Conservation (phyloP, 2,329 filamentous ascomycete genomes). For the Diaporthe citri region DNA sequence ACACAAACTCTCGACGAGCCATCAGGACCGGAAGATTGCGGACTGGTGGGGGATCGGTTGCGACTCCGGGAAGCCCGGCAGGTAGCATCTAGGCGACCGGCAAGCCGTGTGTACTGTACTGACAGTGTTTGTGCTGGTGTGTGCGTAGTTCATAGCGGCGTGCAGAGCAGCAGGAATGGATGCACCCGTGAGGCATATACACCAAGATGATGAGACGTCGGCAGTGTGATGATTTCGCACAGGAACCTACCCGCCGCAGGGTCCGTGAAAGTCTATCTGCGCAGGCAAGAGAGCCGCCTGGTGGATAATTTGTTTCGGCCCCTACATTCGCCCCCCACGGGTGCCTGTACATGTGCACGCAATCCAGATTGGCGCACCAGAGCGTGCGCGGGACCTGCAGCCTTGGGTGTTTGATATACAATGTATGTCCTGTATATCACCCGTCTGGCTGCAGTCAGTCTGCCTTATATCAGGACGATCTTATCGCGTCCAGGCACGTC, state of each 20-base stretch:
- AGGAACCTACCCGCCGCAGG: not conserved
- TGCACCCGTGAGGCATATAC: not conserved
- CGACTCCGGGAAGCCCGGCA: not conserved
- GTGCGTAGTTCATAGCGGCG: constrained; percentile 4
- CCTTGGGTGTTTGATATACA: constrained; percentile 9
- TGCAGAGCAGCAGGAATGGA: not conserved
- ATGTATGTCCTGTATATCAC: not conserved
- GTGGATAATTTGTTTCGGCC: constrained; percentile 3
- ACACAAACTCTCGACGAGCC: not conserved
- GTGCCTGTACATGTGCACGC: not conserved
- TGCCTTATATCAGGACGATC: not conserved
- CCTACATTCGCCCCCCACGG: constrained; percentile 2
- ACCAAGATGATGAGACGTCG: constrained; percentile 7
- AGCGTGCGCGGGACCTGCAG: not conserved
- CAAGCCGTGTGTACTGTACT: not conserved
- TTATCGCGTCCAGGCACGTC: constrained; percentile 16
- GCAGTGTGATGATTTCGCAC: not conserved
- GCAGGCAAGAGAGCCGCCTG: constrained; percentile 21
- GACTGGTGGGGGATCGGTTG: not conserved
- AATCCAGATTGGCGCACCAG: not conserved
- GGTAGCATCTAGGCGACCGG: not conserved
- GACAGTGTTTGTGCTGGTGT: not conserved
- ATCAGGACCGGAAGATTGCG: constrained; percentile 19
- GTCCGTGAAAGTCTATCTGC: constrained; percentile 16
- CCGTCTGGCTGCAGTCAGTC: not conserved